phyloP scores from a whole-genome alignment of 2,329 filamentous ascomycete species.

The Pseudocercospora fijiensis region DNA sequence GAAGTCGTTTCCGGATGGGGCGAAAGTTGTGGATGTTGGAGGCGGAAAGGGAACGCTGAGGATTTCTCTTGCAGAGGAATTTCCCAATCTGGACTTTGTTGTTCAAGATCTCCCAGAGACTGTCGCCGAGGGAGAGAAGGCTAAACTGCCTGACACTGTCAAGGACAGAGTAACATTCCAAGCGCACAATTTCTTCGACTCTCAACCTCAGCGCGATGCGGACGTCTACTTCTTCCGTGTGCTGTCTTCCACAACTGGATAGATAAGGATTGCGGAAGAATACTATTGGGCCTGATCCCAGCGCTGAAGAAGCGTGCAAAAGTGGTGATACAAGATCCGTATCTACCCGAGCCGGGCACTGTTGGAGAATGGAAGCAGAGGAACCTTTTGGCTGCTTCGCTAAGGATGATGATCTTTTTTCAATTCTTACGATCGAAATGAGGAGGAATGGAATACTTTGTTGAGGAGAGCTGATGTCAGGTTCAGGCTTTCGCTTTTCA shows the following conservation, averaged over 20 bases:
- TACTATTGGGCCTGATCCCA: background rate
- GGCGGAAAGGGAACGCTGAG: background rate
- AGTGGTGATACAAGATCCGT: constrained; percentile 1
- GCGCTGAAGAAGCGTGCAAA: background rate
- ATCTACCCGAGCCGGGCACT: background rate
- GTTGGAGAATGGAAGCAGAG: background rate
- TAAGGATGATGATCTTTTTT: constrained; percentile 7
- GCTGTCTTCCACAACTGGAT: constrained; percentile 11
- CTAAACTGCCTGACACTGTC: background rate
- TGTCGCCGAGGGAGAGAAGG: background rate
- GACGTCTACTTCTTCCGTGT: background rate
- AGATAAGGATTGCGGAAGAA: background rate
- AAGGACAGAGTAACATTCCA: constrained; percentile 3
- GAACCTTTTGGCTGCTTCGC: background rate
- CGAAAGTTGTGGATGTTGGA: background rate
- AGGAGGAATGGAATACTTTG: constrained; percentile 2
- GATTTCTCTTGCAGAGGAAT: background rate
- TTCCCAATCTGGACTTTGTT: background rate
- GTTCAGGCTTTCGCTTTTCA: background rate
- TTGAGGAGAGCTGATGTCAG: background rate
- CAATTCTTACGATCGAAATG: constrained; percentile 2
- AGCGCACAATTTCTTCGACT: constrained; percentile 12
- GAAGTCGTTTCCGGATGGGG: background rate
- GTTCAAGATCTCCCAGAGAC: constrained; percentile 8
- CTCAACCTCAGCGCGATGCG: constrained; percentile 1